Evolutionary conservation across 2,329 filamentous ascomycete species (phyloP).

Genomic region (Aspergillus calidoustus): DNA sequence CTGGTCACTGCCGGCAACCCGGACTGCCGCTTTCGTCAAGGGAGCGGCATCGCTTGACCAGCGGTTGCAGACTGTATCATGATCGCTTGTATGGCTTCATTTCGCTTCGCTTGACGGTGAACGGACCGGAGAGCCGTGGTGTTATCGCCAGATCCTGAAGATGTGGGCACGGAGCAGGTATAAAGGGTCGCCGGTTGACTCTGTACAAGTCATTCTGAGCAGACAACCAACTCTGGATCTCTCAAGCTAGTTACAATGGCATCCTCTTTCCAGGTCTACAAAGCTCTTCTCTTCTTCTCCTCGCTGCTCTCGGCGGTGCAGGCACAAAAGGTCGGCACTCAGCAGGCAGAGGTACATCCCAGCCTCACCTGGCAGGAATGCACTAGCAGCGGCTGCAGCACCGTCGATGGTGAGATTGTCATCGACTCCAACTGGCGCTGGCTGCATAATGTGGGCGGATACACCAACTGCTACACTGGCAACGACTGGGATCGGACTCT

Average conservation of each 20-base stretch:
- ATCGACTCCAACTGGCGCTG: conserved; percentile 64
- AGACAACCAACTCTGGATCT: not conserved
- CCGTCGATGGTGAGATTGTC: conserved; percentile 54
- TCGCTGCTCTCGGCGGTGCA: conserved; percentile 20
- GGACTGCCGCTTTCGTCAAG: conserved; percentile 22
- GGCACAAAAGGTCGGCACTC: conserved; percentile 30
- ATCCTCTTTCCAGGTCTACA: conserved; percentile 23
- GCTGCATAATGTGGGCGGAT: conserved; percentile 55
- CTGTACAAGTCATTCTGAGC: not conserved
- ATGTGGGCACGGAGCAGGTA: not conserved
- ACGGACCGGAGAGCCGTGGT: conserved; percentile 24
- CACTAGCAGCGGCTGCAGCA: conserved; percentile 56
- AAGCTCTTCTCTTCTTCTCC: conserved; percentile 22
- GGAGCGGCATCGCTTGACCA: conserved; percentile 6
- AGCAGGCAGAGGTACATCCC: conserved; percentile 48
- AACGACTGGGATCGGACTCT: conserved; percentile 56
- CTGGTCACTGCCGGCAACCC: not conserved
- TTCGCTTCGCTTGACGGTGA: conserved; percentile 10
- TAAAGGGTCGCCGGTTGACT: not conserved
- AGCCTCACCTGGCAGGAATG: conserved; percentile 57
- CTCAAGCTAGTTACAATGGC: conserved; percentile 13
- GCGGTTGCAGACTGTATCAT: not conserved
- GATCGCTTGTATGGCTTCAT: conserved; percentile 9
- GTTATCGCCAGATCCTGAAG: not conserved
- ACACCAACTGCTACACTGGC: conserved; percentile 63